These are phyloP conservation scores for Solanum piurae DNA, from an alignment of 257 asterid genomes.

Conservation along the genomic window DNA sequence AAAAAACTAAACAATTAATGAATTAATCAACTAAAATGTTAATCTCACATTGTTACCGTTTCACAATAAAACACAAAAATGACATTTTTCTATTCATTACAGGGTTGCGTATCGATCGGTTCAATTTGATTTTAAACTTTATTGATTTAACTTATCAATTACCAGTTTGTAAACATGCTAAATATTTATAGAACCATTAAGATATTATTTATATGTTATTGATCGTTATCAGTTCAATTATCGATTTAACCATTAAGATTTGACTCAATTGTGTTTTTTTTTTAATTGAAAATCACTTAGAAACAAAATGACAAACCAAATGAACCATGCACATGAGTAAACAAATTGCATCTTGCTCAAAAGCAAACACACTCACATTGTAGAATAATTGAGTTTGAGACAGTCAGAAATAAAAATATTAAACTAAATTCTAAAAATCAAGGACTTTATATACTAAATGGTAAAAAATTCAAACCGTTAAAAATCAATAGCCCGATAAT, in stretches of 20 bases:
- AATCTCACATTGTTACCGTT: background rate
- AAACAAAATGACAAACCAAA: background rate
- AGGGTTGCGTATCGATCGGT: background rate
- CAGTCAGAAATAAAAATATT: too few species aligned
- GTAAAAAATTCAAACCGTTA: too few species aligned
- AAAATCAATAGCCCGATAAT: too few species aligned
- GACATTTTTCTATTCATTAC: background rate
- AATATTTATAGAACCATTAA: too few species aligned
- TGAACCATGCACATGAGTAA: background rate
- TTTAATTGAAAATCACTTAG: background rate
- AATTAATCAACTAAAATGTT: background rate
- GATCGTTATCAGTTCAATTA: rapidly evolving
- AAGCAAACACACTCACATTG: too few species aligned
- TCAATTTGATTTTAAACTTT: too few species aligned
- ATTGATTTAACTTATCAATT: background rate
- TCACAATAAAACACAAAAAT: background rate
- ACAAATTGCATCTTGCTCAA: background rate
- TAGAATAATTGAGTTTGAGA: background rate
- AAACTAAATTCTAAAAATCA: background rate
- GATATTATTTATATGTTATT: too few species aligned
- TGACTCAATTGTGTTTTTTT: too few species aligned
- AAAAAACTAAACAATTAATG: background rate
- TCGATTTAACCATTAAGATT: background rate
- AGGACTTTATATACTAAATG: too few species aligned
- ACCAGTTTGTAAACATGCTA: rapidly evolving